Conservation (phyloP, 164 flowering plant species). For the Akebia trifoliata region DNA sequence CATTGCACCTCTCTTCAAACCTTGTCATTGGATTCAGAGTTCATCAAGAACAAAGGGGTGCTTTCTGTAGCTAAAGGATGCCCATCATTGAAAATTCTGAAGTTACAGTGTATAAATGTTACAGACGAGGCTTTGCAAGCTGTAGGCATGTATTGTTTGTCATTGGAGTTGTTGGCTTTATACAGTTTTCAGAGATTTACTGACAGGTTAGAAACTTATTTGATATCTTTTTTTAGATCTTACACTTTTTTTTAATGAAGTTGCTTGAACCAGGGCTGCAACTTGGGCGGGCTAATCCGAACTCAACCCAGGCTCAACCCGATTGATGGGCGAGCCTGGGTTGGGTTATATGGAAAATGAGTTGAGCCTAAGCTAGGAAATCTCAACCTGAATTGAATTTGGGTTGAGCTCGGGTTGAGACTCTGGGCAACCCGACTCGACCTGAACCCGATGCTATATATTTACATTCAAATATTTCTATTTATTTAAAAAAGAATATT, state of each 20-base stretch:
- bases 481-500: no score
- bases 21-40: conserved; percentile 77
- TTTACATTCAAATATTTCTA: no score
- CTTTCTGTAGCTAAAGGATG: conserved; percentile 78
- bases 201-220: conserved; percentile 47
- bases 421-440: no score
- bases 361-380: no score
- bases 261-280: no score
- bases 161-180: conserved; percentile 68
- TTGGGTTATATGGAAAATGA: no score
- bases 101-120: conserved; percentile 71
- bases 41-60: conserved; percentile 60
- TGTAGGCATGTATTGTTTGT: conserved; percentile 53
- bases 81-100: conserved; percentile 53
- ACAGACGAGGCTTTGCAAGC: conserved; percentile 76
- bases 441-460: no score
- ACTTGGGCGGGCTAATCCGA: no score
- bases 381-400: no score
- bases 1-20: conserved; percentile 61
- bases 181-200: conserved; percentile 81
- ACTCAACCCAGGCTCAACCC: no score
- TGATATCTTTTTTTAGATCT: neutral
- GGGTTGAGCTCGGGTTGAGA: no score
- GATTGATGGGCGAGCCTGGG: no score
- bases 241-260: neutral